Conservation (phyloP, 148 eudicot species). For the Suaeda aralocaspica region DNA sequence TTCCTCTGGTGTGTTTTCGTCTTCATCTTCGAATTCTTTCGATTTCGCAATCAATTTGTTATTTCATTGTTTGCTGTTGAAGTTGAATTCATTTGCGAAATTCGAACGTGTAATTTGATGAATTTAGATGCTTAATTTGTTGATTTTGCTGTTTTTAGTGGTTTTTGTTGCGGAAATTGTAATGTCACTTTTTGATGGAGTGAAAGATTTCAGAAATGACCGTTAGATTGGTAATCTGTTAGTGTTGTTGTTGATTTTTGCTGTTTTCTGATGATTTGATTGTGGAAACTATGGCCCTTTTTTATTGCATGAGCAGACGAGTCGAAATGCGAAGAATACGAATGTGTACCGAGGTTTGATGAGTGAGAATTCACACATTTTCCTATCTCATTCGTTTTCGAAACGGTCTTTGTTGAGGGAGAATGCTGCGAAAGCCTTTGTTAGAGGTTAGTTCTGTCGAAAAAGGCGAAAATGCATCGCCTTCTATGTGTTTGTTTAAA, state of each 20-base stretch:
- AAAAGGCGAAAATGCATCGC: background rate
- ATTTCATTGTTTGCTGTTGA: background rate
- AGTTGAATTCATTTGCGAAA: background rate
- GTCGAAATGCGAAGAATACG: conserved; percentile 28
- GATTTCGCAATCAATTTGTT: too few species aligned
- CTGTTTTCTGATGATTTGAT: background rate
- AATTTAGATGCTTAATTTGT: background rate
- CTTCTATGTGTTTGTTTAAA: conserved; percentile 17
- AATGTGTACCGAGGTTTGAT: conserved; percentile 59
- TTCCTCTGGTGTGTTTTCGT: conserved; percentile 51
- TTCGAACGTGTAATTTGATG: background rate
- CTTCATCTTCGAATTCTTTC: background rate
- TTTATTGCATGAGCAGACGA: conserved; percentile 20
- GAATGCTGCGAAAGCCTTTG: conserved; percentile 68
- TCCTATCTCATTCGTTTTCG: conserved; percentile 63
- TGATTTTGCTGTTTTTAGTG: background rate
- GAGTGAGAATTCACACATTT: conserved; percentile 64
- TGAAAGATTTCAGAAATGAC: background rate
- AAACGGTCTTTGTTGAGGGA: conserved; percentile 68
- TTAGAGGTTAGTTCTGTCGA: conserved; percentile 63
- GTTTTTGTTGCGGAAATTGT: background rate
- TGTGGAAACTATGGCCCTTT: background rate
- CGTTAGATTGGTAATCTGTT: background rate
- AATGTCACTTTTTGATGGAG: background rate
- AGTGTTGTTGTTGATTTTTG: background rate